Evolutionary conservation across 441 rosid species (phyloP), one percentile per base, ranked within the genome.

Genomic region (Gossypium aridum): DNA sequence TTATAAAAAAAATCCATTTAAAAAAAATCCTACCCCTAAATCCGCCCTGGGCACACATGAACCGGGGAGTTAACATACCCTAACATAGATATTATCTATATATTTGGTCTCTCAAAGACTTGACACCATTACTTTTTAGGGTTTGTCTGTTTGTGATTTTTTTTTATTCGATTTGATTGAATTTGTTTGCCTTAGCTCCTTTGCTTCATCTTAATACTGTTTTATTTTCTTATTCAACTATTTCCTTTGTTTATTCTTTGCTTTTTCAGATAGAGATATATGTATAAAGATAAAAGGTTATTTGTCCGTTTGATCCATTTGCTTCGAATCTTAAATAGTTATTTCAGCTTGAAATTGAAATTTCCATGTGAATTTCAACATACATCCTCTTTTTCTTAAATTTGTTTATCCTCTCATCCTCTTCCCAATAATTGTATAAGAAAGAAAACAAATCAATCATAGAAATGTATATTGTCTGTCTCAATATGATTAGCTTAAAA

Each of bases 121-220:
- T 75, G 84, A 81, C 90, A 85, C 70, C 77, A 82, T 80, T 82
- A 82, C 84, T 75, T 75, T 85, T 70, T 77, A 37, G 82, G 81
- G 57, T 73, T 34, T 72, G 71, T 54, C 39, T 25, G 75, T 62
- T 78, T 57, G 64, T 80, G 82, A 77, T 51, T n/a, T n/a, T 51
- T n/a, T 14, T 7, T 1, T 34, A 45, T 55, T 55, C 19, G 60
- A 55, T 85, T 79, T 79, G 80, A 78, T 79, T 20, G 55, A 47
- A 2, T 34, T 79, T 80, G 77, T 59, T 16, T 43, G 34, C 49
- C 54, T 56, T 9, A 55, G 12, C 22, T n/a, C 4, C 73, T 77
- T 63, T 67, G 7, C 61, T 66, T 66, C 17, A 62, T 62, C 66
- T 16, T 61, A 23, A 12, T 4, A 23, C 8, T 12, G 39, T 70